These are phyloP conservation scores for Scheffersomyces lignosus DNA, from an alignment of 805 yeast genomes.

Conservation along the genomic window DNA sequence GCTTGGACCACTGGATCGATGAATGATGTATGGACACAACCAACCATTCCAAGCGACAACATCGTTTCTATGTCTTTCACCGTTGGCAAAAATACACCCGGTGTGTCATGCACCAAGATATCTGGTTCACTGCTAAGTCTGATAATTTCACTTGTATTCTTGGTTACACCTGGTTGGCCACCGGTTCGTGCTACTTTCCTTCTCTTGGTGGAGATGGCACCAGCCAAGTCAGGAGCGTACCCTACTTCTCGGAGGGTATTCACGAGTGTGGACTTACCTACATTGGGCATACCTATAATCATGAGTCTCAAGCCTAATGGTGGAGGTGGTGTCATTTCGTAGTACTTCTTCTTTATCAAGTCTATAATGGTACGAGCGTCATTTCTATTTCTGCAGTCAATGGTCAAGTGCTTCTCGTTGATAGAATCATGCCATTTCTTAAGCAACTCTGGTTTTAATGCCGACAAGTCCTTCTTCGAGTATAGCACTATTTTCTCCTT, in stretches of 20 bases:
- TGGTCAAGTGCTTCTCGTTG: constrained; percentile 40
- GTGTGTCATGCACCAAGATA: constrained; percentile 80
- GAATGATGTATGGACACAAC: constrained; percentile 67
- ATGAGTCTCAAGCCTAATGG: constrained; percentile 79
- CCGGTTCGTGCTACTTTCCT: constrained; percentile 81
- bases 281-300: constrained; percentile 95
- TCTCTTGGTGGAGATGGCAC: constrained; percentile 32
- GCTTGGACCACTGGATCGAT: constrained; percentile 85
- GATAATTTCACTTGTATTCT: constrained; percentile 74
- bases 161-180: constrained; percentile 86
- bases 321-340: constrained; percentile 61
- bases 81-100: constrained; percentile 86
- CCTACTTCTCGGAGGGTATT: constrained; percentile 62
- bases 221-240: constrained; percentile 19
- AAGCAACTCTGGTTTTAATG: constrained; percentile 36
- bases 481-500: constrained; percentile 66
- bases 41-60: constrained; percentile 71
- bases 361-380: constrained; percentile 55
- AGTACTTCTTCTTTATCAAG: constrained; percentile 45
- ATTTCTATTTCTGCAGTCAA: constrained; percentile 55
- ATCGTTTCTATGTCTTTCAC: constrained; percentile 65
- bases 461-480: constrained; percentile 69
- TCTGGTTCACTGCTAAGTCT: constrained; percentile 60
- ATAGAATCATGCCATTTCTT: constrained; percentile 32
- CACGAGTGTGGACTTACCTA: constrained; percentile 90